Evolutionary conservation across 768 basidiomycete genomes (phyloP).

Genomic region (Gymnopilus dilepis): DNA sequence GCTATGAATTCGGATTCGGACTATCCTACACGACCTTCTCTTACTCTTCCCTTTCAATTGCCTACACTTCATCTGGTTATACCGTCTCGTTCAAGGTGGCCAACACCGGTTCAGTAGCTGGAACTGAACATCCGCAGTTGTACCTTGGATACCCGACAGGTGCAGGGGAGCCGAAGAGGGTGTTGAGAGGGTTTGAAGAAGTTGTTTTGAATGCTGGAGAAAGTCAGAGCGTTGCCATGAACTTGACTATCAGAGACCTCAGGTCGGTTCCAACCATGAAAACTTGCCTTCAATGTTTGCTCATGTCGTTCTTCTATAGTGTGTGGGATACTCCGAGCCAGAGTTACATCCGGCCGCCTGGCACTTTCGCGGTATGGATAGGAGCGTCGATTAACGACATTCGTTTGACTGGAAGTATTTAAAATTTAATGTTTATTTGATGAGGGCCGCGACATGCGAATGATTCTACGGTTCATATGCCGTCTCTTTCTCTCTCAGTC

Average conservation of each 20-base stretch:
- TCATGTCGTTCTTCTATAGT: slow-evolving; percentile 28
- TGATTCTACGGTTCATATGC: background rate
- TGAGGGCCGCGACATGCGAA: too few species aligned
- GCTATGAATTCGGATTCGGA: slow-evolving; percentile 75
- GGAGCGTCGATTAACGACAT: slow-evolving; percentile 59
- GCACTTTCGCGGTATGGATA: slow-evolving; percentile 56
- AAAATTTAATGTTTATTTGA: too few species aligned
- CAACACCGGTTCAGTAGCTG: slow-evolving; percentile 54
- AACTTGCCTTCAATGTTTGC: background rate
- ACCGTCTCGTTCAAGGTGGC: slow-evolving; percentile 48
- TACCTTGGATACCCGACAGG: slow-evolving; percentile 54
- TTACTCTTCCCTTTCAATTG: slow-evolving; percentile 57
- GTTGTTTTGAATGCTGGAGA: slow-evolving; percentile 44
- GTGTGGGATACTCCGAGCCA: slow-evolving; percentile 61
- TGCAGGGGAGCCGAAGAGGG: slow-evolving; percentile 53
- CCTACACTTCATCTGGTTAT: slow-evolving; percentile 35
- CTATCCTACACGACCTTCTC: slow-evolving; percentile 76
- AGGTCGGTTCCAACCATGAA: slow-evolving; percentile 39
- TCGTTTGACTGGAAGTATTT: slow-evolving; percentile 41
- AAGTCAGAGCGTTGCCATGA: slow-evolving; percentile 41
- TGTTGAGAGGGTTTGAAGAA: slow-evolving; percentile 58
- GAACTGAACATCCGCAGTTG: slow-evolving; percentile 58
- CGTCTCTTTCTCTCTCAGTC: background rate
- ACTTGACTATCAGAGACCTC: slow-evolving; percentile 45
- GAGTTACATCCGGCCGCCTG: slow-evolving; percentile 53